Percentiles rank a stretch among this genome's conserved stretches.
Conservation (phyloP, 2,329 filamentous ascomycete species). For the Endoconidiophora laricicola region DNA sequence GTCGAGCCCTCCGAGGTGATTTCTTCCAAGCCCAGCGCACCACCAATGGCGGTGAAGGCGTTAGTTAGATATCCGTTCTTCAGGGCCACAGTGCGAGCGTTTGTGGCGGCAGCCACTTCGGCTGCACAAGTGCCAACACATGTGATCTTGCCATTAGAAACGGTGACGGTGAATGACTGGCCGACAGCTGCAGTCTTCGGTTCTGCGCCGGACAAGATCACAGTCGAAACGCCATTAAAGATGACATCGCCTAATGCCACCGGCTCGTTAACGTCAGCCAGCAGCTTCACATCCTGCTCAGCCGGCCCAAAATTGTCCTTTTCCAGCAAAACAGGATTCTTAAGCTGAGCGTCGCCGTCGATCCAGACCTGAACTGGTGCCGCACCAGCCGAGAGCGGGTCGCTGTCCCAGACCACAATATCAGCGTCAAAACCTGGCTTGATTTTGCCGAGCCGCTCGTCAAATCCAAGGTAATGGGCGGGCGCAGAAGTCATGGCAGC, state of each 20-base stretch:
- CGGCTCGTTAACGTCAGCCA: constrained; percentile 26
- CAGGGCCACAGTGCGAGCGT: constrained; percentile 20
- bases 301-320: constrained; percentile 30
- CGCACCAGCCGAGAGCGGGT: constrained; percentile 43
- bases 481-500: constrained; percentile 42
- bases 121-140: constrained; percentile 38
- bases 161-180: constrained; percentile 28
- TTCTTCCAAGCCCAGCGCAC: constrained; percentile 43
- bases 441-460: constrained; percentile 40
- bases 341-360: constrained; percentile 41
- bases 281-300: constrained; percentile 24
- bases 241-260: constrained; percentile 26
- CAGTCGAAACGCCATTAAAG: constrained; percentile 36
- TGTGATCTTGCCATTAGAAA: constrained; percentile 34
- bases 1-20: constrained; percentile 41
- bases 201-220: constrained; percentile 10
- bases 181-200: constrained; percentile 13
- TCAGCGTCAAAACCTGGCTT: constrained; percentile 47
- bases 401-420: constrained; percentile 45
- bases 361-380: constrained; percentile 47
- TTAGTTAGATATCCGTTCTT: constrained; percentile 43
- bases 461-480: constrained; percentile 40
- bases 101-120: constrained; percentile 22
- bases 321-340: constrained; percentile 34
- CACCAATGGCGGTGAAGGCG: constrained; percentile 43